Base-by-base conservation (phyloP, 306 rosid genomes). In the Prunus fruticosa region DNA sequence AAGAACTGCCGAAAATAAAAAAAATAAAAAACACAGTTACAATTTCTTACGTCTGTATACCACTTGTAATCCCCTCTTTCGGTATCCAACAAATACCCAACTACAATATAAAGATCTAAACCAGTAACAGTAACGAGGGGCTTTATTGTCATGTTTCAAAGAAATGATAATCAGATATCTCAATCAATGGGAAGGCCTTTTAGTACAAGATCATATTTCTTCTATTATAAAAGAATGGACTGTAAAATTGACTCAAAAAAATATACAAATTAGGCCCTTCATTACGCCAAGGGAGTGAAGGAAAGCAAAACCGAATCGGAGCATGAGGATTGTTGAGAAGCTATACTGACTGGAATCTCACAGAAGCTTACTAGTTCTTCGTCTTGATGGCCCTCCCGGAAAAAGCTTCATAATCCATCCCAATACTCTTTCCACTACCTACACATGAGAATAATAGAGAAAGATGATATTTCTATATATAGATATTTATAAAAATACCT, bases 321-420 rank as follows among this genome's bases (percentile, higher is more conserved):
- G 65, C 57, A 64, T 30, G 65, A 15, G 81, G 63, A 67, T 72
- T 62, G 23, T 41, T 15, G 50, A 67, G 73, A 73, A 73, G 69
- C 83, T 71, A 76, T 82, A 73, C 80, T 27, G 53, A 73, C 64
- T 83, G 58, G 43, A 80, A 69, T 64, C 65, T 89, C 85, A 96
- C 66, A 88, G 96, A 75, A 92, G 97, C 76, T 96, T 92, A 89
- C 98, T 92, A 69, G 94, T 91, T 88, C 98, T 88, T 74, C 97
- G 89, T 78, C 53, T 90, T 62, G 99, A 85, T 60, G 98, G 97
- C 69, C 99, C 99, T 13, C 97, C 96, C 0, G 98, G 99, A 77
- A 96, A 96, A 71, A 96, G 89, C 87, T 88, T 89, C 99, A 96
- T 96, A 75, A 93, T 92, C 99, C 99, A 96, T 79, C 99, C 99